Base-by-base conservation (phyloP, 2,329 filamentous ascomycete genomes). In the Pseudofabraea citricarpa region DNA sequence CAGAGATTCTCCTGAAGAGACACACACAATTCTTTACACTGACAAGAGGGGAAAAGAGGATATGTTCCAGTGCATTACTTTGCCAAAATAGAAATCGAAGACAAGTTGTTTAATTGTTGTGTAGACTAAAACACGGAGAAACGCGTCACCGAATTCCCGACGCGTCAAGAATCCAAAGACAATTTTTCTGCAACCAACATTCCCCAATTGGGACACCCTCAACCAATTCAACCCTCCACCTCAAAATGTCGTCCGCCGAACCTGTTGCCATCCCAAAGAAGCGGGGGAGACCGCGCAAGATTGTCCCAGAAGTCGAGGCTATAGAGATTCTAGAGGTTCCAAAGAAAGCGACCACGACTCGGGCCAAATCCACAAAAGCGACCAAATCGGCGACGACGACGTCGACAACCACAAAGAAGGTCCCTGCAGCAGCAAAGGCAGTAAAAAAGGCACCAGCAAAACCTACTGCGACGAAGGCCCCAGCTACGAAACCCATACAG, bases 281-380 rank as follows among this genome's bases (percentile, higher is more conserved):
- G 45, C 54, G 56, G 38, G 57, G 56, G 12, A 50, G 56, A 40
- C 56, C 57, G 1, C 55, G 53, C 48, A 60, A 60, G 51, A 48
- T 56, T 29, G 47, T 55, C 24, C 55, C 47, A 7, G 31, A 54
- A 9, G 52, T 51, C 19, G 38, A 47, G 16, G 52, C 55, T 37
- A 22, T 52, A 13, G 33, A 15, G 13, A 16, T 20, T 5, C 26
- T 44, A 20, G 47, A 50, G 27, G 24, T 33, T 15, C 33, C 27
- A n/a, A 51, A 48, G 35, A 35, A 29, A 16, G 51, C 48, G 36
- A 50, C 45, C 13, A 43, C 51, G 21, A 54, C 52, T 3, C 46
- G 53, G 26, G 43, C 47, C 18, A 58, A 57, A 41, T 52, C 56
- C 3, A 56, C 56, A 1, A 58, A 54, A 43, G 45, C 41, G 15